Base-by-base conservation (phyloP, 2,329 filamentous ascomycete species). In the Exophiala dermatitidis region DNA sequence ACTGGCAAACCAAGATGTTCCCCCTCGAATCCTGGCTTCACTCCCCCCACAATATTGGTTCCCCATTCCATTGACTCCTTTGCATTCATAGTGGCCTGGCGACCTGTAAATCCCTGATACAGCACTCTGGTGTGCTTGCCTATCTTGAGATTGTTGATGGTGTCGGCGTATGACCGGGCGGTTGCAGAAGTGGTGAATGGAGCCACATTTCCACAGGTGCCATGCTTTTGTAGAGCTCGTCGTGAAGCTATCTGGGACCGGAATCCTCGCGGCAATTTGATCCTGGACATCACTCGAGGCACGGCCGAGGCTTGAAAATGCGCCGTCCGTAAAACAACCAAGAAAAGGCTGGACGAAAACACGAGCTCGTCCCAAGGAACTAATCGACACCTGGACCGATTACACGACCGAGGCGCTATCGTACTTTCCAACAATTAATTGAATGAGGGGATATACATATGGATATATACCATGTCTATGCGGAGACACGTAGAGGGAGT, bases 31-130 rank as follows among this genome's bases (percentile, higher is more conserved):
- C 82, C 82, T 0, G 86, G 87, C 49, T 81, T 88, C 12, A 90
- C 85, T 29, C 86, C 86, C 31, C 87, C 87, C 0, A 91, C 85
- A 54, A 91, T 83, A 36, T 88, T 85, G 37, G 87, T 90, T 8
- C 87, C 87, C 78, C 85, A 91, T 68, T 76, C 81, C 54, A 90
- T 71, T 8, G 85, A 88, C 66, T 90, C 85, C 67, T 81, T 79
- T 32, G 86, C 86, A 69, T 91, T 90, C 61, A 80, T 79, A 1
- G 86, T 90, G 7, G 86, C 85, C 70, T 82, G 73, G 4, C 56
- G 62, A 70, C 83, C 83, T 12, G 84, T 87, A 67, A 86, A 86
- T 1, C 83, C 84, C 64, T 87, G 84, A 63, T 85, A 87, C 52
- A 86, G 77, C 53, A 87, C 83, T 47, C 77, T 74, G 0, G 84